Conservation (phyloP, 345 rosid genomes). For the Salix exigua region DNA sequence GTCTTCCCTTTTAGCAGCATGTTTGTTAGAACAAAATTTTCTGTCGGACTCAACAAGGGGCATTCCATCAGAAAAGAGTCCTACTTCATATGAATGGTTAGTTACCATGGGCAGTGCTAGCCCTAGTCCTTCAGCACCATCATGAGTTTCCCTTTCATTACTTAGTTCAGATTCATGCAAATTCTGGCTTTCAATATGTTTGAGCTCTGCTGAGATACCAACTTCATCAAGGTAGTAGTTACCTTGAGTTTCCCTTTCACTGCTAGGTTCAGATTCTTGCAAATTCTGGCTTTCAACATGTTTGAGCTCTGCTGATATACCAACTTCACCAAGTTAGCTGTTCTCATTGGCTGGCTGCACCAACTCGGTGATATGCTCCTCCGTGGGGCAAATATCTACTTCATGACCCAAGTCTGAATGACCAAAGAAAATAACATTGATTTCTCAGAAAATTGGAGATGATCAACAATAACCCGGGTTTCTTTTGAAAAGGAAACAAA, state of each 20-base stretch:
- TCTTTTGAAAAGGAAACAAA: background rate
- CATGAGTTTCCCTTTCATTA: background rate
- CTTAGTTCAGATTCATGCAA: background rate
- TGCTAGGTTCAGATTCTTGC: conserved; percentile 1
- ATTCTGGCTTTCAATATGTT: background rate
- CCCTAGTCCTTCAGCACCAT: background rate
- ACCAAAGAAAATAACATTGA: background rate
- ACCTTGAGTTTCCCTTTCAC: background rate
- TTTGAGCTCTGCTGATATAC: background rate
- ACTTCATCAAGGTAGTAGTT: background rate
- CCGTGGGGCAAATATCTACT: background rate
- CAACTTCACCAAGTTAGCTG: background rate
- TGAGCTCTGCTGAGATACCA: background rate
- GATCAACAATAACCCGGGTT: background rate
- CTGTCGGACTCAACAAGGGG: background rate
- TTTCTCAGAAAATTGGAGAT: background rate
- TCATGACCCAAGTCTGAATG: conserved; percentile 6
- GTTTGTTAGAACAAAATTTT: background rate
- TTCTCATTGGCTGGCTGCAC: conserved; percentile 8
- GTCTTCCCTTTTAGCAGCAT: background rate
- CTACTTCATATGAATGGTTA: background rate
- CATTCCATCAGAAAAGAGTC: background rate
- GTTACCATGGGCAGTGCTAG: background rate
- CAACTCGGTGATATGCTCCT: background rate
- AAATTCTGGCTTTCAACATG: background rate